A percentile compares a stretch with the other conserved stretches of the same genome.
phyloP scores from a whole-genome alignment of 768 basidiomycete species.

The Rubroboletus satanas region DNA sequence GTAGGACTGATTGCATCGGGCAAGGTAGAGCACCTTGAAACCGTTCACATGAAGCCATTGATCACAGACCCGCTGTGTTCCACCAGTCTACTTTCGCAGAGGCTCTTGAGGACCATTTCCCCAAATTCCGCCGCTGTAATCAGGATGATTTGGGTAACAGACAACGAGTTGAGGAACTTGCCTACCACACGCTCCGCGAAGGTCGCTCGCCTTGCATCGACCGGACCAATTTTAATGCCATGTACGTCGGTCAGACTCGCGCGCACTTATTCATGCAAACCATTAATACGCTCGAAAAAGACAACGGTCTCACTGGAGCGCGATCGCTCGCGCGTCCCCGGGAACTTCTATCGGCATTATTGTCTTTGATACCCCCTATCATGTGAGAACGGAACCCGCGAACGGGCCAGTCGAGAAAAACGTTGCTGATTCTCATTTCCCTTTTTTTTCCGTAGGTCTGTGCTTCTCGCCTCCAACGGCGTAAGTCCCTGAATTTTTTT shows the following conservation, averaged over 20 bases:
- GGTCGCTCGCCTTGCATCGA: conserved; percentile 79
- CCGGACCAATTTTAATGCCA: conserved; percentile 68
- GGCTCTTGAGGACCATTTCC: conserved; percentile 58
- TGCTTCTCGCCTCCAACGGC: conserved; percentile 51
- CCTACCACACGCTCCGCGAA: conserved; percentile 44
- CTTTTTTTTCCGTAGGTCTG: conserved; percentile 46
- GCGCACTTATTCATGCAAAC: background rate
- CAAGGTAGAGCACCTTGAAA: conserved; percentile 43
- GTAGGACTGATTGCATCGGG: conserved; percentile 74
- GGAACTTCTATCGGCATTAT: conserved; percentile 66
- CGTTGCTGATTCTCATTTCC: conserved; percentile 10
- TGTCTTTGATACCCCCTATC: conserved; percentile 73
- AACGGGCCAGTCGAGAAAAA: background rate
- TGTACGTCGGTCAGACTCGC: conserved; percentile 39
- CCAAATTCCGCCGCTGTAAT: conserved; percentile 66
- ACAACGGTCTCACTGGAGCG: conserved; percentile 71
- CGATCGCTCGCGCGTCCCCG: conserved; percentile 65
- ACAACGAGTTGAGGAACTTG: conserved; percentile 58
- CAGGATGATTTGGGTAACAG: conserved; percentile 78
- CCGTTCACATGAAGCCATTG: conserved; percentile 2
- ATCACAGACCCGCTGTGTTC: background rate
- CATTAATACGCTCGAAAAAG: conserved; percentile 32
- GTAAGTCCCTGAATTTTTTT: conserved; percentile 40
- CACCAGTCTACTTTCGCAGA: conserved; percentile 62
- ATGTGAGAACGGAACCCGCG: conserved; percentile 43